Evolutionary conservation across 495 filamentous ascomycete genomes (phyloP), one percentile per base, ranked within the genome.

Genomic region (Aspergillus sclerotioniger): DNA sequence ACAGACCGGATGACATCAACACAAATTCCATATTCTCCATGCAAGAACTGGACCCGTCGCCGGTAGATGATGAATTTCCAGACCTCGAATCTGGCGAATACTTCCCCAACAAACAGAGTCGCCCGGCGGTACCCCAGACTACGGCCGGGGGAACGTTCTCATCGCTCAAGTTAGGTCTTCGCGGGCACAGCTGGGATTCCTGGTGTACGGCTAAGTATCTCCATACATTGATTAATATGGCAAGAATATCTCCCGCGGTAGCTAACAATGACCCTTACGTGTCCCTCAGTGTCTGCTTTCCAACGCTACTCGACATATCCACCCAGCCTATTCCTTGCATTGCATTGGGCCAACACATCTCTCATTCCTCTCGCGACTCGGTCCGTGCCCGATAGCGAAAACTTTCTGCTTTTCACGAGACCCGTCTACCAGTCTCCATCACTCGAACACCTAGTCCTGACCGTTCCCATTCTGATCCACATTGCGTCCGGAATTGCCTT

Each of bases 221-320:
- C 13, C 8, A 15, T n/a, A 61, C 53, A 58, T 45, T 57, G 62
- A 43, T 37, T 46, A 57, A 37, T 13, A 28, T 29, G 53, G 8
- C 16, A 41, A 50, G 3, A 16, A 51, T 53, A 54, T 60, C 45
- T 37, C 19, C 29, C 45, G 31, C 25, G 7, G 29, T 32, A 8
- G 13, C n/a, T 28, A n/a, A 13, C 6, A 31, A 8, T n/a, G 9
- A 16, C 53, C 55, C 44, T 54, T 50, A 49, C 51, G 50, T 20
- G 56, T 47, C 56, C 59, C 20, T 15, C 66, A 96, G 91, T 96
- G 61, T 81, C 81, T 20, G 87, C 89, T 46, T 76, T 92, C 29
- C 92, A 96, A 67, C 85, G 81, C 69, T 96, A 94, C 79, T 92
- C 90, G 13, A 88, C 88, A 64, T 96, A 96, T 71, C 86, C 88